Conservation (phyloP, 2,329 filamentous ascomycete species). For the Trichoderma semiorbis region DNA sequence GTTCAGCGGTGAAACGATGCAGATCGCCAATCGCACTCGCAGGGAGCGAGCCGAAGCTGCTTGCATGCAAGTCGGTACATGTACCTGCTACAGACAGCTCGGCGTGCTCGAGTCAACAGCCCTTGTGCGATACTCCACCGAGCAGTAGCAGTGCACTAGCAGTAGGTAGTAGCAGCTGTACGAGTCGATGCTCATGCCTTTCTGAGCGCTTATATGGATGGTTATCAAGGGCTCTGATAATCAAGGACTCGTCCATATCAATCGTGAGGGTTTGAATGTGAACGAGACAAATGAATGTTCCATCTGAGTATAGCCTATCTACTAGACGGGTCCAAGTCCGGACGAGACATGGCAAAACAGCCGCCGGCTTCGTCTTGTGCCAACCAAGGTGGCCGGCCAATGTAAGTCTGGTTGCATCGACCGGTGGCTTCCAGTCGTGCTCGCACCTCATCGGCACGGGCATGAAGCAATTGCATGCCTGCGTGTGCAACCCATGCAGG, state of each 20-base stretch:
- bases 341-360: background rate
- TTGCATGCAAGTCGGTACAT: conserved; percentile 2
- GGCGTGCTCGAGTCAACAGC: conserved; percentile 10
- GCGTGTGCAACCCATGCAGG: background rate
- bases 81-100: background rate
- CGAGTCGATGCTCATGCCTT: background rate
- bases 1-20: conserved; percentile 13
- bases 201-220: background rate
- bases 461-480: conserved; percentile 16
- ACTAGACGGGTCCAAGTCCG: background rate
- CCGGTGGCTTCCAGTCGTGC: conserved; percentile 1
- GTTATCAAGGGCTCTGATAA: background rate
- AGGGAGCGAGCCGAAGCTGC: conserved; percentile 15
- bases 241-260: background rate
- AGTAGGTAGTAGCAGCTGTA: background rate
- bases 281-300: background rate
- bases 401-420: conserved; percentile 12
- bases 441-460: conserved; percentile 17
- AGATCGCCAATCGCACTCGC: conserved; percentile 17
- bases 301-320: background rate
- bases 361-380: conserved; percentile 7
- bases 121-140: background rate
- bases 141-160: background rate
- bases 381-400: background rate
- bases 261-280: background rate